Percentiles rank a stretch among this genome's conserved stretches.
phyloP scores from a whole-genome alignment of 2,329 filamentous ascomycete species.

The Zymoseptoria passerinii region DNA sequence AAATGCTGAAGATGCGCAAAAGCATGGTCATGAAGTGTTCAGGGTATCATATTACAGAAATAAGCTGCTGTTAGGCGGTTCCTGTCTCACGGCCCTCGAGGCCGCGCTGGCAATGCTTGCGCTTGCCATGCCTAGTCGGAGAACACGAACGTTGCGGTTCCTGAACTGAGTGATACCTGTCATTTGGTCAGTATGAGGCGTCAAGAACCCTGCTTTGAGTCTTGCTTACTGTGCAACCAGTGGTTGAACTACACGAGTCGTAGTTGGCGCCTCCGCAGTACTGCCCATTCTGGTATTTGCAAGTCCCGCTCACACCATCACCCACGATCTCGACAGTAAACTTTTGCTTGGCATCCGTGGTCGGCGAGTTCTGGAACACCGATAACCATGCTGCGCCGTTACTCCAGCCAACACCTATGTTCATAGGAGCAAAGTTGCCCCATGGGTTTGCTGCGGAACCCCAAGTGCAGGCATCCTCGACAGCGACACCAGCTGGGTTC shows the following conservation, averaged over 20 bases:
- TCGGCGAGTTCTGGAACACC: slow-evolving; percentile 76
- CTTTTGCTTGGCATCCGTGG: slow-evolving; percentile 59
- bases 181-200: slow-evolving; percentile 10
- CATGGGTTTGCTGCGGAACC: slow-evolving; percentile 47
- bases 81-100: slow-evolving; percentile 6
- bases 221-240: slow-evolving; percentile 75
- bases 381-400: slow-evolving; percentile 67
- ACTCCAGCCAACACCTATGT: slow-evolving; percentile 71
- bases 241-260: slow-evolving; percentile 40
- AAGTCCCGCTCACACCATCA: slow-evolving; percentile 50
- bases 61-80: slow-evolving; percentile 13
- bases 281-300: slow-evolving; percentile 57
- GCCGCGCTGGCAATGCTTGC: slow-evolving; percentile 6
- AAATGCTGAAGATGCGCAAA: not conserved
- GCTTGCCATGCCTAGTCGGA: slow-evolving; percentile 18
- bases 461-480: slow-evolving; percentile 71
- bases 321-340: slow-evolving; percentile 73
- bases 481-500: slow-evolving; percentile 66
- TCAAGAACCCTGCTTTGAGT: not conserved
- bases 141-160: slow-evolving; percentile 43
- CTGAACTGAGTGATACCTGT: slow-evolving; percentile 43
- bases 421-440: slow-evolving; percentile 82
- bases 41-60: slow-evolving; percentile 20
- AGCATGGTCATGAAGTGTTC: slow-evolving; percentile 7
- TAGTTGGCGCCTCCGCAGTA: slow-evolving; percentile 49